Evolutionary conservation across 768 basidiomycete genomes (phyloP), one percentile per base, ranked within the genome.

Genomic region (Dictyophora rubrovolvata): DNA sequence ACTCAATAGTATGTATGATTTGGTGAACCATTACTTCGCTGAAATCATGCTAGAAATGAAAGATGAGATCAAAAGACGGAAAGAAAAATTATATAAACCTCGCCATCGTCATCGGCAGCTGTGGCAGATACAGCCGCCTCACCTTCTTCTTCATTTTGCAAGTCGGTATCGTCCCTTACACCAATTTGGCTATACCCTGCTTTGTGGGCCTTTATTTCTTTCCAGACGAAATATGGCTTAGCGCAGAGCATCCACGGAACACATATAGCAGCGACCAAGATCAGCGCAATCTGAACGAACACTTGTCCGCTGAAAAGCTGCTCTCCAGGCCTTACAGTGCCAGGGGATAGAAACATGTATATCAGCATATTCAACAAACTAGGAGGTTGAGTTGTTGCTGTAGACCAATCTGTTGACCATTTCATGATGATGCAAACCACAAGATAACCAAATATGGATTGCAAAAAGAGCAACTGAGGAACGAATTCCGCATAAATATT

Each of bases 1-100:
- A 99, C 74, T 99, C 96, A 72, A 99, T 97, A 22, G 93, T 95
- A 73, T 98, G 96, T 67, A 99, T 99, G 62, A 96, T 78, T 71
- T 99, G 96, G 73, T 99, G 95, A 61, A 98, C 89, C 21, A 96
- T 82, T 60, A 96, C 83, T 71, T 99, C 96, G 68, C 93, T 77
- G 71, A 97, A 91, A 67, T 96, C 93, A 69, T 94, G 91, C 52
- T 89, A 78, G 74, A 93, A 84, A 60, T 7, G n/a, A 55, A 18
- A 54, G 61, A 36, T 17, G 11, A 52, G 48, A 59, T 42, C 33
- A 57, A 58, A 28, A 60, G 56, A 64, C 56, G 35, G 34, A 50
- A 52, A 60, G 51, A 65, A 61, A 59, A 50, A 50, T 59, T 20
- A 48, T 46, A 77, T 87, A 70, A 67, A 90, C 92, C 67, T 85